A percentile compares a stretch with the other conserved stretches of the same genome.
These are phyloP conservation scores for Rhizopus stolonifer DNA, from an alignment of 371 early-diverging fungal genomes.

Conservation along the genomic window DNA sequence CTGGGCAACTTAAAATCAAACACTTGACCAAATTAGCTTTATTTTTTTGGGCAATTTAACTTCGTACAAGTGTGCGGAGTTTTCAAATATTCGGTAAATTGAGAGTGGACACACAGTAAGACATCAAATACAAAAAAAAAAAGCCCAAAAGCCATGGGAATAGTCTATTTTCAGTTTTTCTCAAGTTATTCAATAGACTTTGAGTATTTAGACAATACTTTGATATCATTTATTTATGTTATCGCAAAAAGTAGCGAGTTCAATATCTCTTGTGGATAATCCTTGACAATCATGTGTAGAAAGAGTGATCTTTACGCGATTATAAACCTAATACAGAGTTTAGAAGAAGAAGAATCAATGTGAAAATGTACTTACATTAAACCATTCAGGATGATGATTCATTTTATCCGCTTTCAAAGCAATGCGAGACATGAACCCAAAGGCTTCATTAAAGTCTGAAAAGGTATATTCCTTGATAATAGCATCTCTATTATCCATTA, in stretches of 20 bases:
- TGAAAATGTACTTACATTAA: constrained; percentile 60
- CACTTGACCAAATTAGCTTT: too few species aligned
- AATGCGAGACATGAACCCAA: constrained; percentile 92
- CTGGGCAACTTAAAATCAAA: too few species aligned
- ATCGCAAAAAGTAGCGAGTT: constrained; percentile 78
- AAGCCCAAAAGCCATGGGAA: too few species aligned
- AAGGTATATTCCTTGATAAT: constrained; percentile 79
- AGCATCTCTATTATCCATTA: constrained; percentile 75
- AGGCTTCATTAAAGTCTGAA: constrained; percentile 83
- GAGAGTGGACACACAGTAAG: too few species aligned
- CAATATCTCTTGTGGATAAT: constrained; percentile 74
- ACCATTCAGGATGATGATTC: constrained; percentile 96
- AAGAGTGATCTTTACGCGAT: constrained; percentile 84
- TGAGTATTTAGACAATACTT: too few species aligned
- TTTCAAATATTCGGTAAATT: too few species aligned
- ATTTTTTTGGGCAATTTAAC: too few species aligned
- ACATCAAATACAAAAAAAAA: too few species aligned
- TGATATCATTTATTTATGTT: too few species aligned
- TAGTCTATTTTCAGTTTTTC: too few species aligned
- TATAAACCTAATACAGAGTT: constrained; percentile 70
- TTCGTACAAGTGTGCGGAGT: too few species aligned
- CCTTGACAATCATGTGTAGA: constrained; percentile 92
- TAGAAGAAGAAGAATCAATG: background rate
- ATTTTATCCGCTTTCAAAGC: constrained; percentile 88
- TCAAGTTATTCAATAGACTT: too few species aligned